phyloP scores from a whole-genome alignment of 2,329 filamentous ascomycete species.

The Diplodia sapinea region DNA sequence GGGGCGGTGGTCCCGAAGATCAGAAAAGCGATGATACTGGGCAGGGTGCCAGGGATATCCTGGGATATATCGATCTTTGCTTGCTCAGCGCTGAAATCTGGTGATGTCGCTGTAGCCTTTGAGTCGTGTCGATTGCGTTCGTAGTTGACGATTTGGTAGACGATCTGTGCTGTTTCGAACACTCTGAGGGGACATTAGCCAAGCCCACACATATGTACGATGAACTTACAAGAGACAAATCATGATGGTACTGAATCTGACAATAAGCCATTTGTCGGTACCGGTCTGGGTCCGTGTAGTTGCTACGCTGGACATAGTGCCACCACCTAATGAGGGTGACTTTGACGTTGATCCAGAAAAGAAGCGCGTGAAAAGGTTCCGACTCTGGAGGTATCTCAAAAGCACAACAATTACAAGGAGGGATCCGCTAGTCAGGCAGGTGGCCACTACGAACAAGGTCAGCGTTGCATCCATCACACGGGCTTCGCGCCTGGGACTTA shows the following conservation, averaged over 20 bases:
- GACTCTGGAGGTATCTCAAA: slow-evolving; percentile 24
- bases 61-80: slow-evolving; percentile 19
- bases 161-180: slow-evolving; percentile 26
- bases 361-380: slow-evolving; percentile 22
- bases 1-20: slow-evolving; percentile 27
- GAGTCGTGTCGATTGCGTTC: slow-evolving; percentile 13
- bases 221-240: slow-evolving; percentile 27
- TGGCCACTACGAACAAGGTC: not conserved
- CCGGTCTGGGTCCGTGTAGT: not conserved
- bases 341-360: not conserved
- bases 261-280: slow-evolving; percentile 29
- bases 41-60: slow-evolving; percentile 13
- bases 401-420: slow-evolving; percentile 25
- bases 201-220: too few species aligned
- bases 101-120: not conserved
- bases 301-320: slow-evolving; percentile 11
- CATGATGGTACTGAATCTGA: slow-evolving; percentile 29
- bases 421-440: slow-evolving; percentile 19
- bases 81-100: slow-evolving; percentile 22
- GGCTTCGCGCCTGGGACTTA: not conserved
- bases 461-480: not conserved
- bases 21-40: slow-evolving; percentile 22
- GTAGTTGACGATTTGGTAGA: slow-evolving; percentile 26
- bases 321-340: slow-evolving; percentile 8
- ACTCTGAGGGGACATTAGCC: slow-evolving; percentile 9